A percentile compares a stretch with the other conserved stretches of the same genome.
phyloP scores from a whole-genome alignment of 768 basidiomycete genomes.

The Galerina marginata region DNA sequence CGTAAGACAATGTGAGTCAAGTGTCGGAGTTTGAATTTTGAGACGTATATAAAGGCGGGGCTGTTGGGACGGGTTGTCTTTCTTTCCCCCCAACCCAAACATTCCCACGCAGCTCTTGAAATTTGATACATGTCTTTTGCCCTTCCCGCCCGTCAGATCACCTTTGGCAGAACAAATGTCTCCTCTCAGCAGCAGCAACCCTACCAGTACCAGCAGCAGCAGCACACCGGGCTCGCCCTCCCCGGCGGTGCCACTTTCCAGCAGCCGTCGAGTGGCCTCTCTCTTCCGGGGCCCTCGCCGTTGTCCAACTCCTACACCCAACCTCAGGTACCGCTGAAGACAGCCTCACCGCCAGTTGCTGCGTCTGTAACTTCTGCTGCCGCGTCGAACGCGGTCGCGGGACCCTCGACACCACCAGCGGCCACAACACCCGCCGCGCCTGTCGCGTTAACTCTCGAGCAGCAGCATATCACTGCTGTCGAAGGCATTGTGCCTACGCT shows the following conservation, averaged over 20 bases:
- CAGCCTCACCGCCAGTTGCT: constrained; percentile 27
- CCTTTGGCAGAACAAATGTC: constrained; percentile 69
- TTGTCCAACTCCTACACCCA: constrained; percentile 61
- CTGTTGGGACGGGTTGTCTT: constrained; percentile 31
- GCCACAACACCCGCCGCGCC: constrained; percentile 69
- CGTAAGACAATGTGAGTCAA: constrained; percentile 47
- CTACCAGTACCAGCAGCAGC: constrained; percentile 44
- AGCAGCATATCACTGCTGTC: constrained; percentile 94
- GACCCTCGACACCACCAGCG: constrained; percentile 61
- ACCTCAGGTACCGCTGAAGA: constrained; percentile 37
- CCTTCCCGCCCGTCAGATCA: constrained; percentile 79
- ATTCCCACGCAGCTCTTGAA: constrained; percentile 48
- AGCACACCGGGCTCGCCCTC: constrained; percentile 56
- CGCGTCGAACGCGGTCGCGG: constrained; percentile 52
- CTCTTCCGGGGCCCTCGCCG: constrained; percentile 59
- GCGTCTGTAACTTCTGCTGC: constrained; percentile 31
- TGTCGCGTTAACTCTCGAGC: constrained; percentile 80
- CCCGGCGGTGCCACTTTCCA: constrained; percentile 62
- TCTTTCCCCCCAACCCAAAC: constrained; percentile 39
- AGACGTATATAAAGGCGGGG: constrained; percentile 49
- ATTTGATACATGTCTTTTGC: constrained; percentile 59
- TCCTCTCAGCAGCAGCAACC: constrained; percentile 51
- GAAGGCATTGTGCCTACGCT: constrained; percentile 99
- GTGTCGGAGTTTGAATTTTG: constrained; percentile 50
- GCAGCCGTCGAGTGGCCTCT: constrained; percentile 40